phyloP scores from a whole-genome alignment of 495 filamentous ascomycete species.

The Pyrenula aspistea region DNA sequence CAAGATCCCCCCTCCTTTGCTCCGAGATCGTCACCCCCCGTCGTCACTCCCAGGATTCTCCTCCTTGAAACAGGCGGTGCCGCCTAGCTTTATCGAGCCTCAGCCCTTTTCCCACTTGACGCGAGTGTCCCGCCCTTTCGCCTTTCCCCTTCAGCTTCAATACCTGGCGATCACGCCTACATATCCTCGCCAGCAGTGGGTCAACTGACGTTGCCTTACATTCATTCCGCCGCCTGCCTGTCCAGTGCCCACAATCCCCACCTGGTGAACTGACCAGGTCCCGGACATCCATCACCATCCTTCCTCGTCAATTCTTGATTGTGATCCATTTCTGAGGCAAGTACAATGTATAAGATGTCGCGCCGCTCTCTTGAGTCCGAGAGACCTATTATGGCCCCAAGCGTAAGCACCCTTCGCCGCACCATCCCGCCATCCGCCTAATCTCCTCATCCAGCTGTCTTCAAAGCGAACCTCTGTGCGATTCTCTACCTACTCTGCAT shows the following conservation, averaged over 20 bases:
- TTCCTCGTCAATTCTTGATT: too few species aligned
- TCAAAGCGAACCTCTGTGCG: slow-evolving; percentile 55
- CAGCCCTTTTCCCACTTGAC: neutral
- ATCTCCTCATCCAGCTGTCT: slow-evolving; percentile 7
- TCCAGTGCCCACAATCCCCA: neutral
- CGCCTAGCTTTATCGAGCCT: neutral
- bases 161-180: neutral
- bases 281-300: neutral
- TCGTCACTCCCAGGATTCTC: neutral
- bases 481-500: slow-evolving; percentile 68
- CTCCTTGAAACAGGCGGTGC: neutral
- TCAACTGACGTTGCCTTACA: neutral
- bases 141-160: neutral
- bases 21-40: neutral
- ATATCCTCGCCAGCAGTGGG: neutral
- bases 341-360: slow-evolving; percentile 19
- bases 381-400: slow-evolving; percentile 65
- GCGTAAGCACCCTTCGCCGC: slow-evolving; percentile 39
- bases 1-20: neutral
- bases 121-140: neutral
- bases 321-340: neutral
- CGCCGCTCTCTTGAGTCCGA: slow-evolving; percentile 66
- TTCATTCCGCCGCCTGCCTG: neutral
- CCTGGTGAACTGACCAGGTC: neutral
- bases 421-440: slow-evolving; percentile 4